Evolutionary conservation across 202 grass and related monocot species (phyloP).

Genomic region (Dendrocalamus latiflorus): DNA sequence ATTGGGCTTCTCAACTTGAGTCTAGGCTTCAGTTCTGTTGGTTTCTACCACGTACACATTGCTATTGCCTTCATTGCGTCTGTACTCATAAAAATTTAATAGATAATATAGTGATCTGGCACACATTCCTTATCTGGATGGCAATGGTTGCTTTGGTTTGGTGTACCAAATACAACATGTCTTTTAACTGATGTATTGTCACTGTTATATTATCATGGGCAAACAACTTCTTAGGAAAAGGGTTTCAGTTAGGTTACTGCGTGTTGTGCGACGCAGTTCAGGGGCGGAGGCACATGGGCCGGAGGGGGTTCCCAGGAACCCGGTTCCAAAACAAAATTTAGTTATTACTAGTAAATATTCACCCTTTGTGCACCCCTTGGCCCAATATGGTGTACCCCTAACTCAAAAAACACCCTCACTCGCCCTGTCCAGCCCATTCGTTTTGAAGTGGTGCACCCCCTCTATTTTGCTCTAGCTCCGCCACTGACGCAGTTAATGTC

Average conservation of each 20-base stretch:
- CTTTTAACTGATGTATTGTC: neutral
- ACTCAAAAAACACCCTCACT: too few species aligned
- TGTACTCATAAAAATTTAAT: neutral
- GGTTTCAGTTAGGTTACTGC: slow-evolving; percentile 21
- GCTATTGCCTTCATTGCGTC: neutral
- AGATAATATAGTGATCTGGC: neutral
- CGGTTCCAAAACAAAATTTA: too few species aligned
- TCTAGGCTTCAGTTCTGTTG: slow-evolving; percentile 96
- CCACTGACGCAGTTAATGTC: neutral
- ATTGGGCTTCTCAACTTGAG: slow-evolving; percentile 97
- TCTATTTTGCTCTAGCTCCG: too few species aligned
- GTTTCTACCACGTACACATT: slow-evolving; percentile 81
- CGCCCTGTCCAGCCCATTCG: too few species aligned
- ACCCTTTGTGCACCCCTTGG: too few species aligned
- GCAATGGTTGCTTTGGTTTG: neutral
- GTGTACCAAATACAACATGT: neutral
- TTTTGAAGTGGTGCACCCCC: too few species aligned
- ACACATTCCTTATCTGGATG: neutral
- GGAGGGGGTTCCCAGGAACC: too few species aligned
- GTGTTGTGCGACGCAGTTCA: neutral
- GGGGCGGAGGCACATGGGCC: too few species aligned
- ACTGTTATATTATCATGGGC: neutral
- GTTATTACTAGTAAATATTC: too few species aligned
- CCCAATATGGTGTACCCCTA: too few species aligned
- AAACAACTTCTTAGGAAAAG: slow-evolving; percentile 4